These are phyloP conservation scores for Parastagonospora avenae DNA, from an alignment of 2,329 filamentous ascomycete genomes.

Conservation along the genomic window DNA sequence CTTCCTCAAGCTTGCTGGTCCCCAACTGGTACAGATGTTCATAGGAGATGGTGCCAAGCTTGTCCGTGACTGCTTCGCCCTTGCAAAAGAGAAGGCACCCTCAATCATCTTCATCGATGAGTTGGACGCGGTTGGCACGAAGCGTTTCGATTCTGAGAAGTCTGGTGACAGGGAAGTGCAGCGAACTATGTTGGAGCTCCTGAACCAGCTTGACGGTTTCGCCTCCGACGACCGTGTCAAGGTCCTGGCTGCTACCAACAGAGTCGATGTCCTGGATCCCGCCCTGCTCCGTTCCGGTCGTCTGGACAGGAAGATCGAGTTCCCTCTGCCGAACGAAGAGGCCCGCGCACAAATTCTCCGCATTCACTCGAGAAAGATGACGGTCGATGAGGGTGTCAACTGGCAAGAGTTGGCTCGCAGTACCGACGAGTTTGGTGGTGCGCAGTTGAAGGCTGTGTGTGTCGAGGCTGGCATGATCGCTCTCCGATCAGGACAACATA, in stretches of 20 bases:
- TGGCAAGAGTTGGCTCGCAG: slow-evolving; percentile 94
- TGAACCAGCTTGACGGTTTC: slow-evolving; percentile 98
- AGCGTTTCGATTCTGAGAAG: slow-evolving; percentile 98
- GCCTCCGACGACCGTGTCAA: slow-evolving; percentile 97
- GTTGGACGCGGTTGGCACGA: slow-evolving; percentile 95
- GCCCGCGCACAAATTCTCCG: slow-evolving; percentile 94
- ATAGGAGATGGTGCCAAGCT: slow-evolving; percentile 98
- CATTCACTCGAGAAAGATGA: slow-evolving; percentile 99
- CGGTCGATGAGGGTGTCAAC: slow-evolving; percentile 89
- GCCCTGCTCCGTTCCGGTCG: slow-evolving; percentile 89
- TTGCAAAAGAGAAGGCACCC: slow-evolving; percentile 98
- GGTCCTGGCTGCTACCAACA: slow-evolving; percentile 92
- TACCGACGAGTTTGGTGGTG: slow-evolving; percentile 97
- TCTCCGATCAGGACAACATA: slow-evolving; percentile 88
- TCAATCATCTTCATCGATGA: slow-evolving; percentile 99
- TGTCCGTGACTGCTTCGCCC: slow-evolving; percentile 93
- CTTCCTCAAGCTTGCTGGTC: slow-evolving; percentile 96
- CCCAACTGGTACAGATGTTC: slow-evolving; percentile 99
- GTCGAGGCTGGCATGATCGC: slow-evolving; percentile 99
- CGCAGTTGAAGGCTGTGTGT: slow-evolving; percentile 97
- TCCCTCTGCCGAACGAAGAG: slow-evolving; percentile 97
- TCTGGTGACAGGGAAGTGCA: slow-evolving; percentile 97
- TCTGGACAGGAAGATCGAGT: slow-evolving; percentile 96
- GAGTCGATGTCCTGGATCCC: slow-evolving; percentile 91
- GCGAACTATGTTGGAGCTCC: slow-evolving; percentile 96